Percentiles rank a stretch among this genome's conserved stretches.
These are phyloP conservation scores for Yarrowia deformans DNA, from an alignment of 805 yeast species.

Conservation along the genomic window DNA sequence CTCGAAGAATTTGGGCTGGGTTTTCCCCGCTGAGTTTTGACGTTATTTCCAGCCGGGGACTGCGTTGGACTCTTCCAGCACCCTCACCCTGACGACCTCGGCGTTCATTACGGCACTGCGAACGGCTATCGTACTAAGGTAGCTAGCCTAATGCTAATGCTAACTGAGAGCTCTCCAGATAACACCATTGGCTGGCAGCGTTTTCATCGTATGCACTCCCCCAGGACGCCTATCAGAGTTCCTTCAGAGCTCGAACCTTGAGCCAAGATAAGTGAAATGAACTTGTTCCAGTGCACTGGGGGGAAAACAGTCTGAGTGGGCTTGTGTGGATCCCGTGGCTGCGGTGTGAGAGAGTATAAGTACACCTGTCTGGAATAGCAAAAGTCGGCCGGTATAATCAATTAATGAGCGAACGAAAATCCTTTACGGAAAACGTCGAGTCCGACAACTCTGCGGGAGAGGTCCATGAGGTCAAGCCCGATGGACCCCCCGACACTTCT, in stretches of 20 bases:
- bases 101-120: too few species aligned
- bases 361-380: background rate
- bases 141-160: constrained; percentile 2
- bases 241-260: constrained; percentile 11
- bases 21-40: background rate
- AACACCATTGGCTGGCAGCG: constrained; percentile 27
- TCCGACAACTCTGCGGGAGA: constrained; percentile 22
- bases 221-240: constrained; percentile 19
- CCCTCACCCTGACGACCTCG: too few species aligned
- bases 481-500: constrained; percentile 15
- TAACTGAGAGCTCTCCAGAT: background rate
- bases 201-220: background rate
- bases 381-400: background rate
- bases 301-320: background rate
- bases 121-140: too few species aligned
- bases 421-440: constrained; percentile 17
- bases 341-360: constrained; percentile 1
- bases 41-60: background rate
- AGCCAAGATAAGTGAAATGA: constrained; percentile 23
- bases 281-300: background rate
- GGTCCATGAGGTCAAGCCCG: constrained; percentile 13
- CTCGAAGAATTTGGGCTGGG: background rate
- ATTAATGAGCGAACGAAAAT: constrained; percentile 19
- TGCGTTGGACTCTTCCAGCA: background rate
- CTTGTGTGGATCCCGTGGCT: too few species aligned